These are phyloP conservation scores for Cucumis melo DNA, from an alignment of 306 rosid species.

Conservation along the genomic window DNA sequence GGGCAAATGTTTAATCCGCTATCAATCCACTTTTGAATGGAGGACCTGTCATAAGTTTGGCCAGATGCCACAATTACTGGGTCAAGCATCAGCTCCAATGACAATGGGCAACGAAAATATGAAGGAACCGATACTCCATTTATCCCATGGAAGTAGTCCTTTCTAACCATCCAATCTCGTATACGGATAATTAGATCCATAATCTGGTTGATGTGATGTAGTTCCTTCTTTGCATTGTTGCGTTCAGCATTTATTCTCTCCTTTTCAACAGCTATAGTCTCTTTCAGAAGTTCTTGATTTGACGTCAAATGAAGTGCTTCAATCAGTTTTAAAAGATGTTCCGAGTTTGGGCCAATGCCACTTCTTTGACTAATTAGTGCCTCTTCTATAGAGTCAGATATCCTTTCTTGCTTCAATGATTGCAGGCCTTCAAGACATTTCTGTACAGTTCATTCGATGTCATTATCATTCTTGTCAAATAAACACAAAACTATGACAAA, in stretches of 20 bases:
- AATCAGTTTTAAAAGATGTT: constrained; percentile 40
- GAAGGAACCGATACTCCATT: constrained; percentile 50
- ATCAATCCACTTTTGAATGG: constrained; percentile 83
- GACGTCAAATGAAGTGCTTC: constrained; percentile 49
- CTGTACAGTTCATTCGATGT: constrained; percentile 34
- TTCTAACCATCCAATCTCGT: constrained; percentile 50
- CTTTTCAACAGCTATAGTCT: constrained; percentile 71
- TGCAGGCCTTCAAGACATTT: constrained; percentile 51
- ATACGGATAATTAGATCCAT: constrained; percentile 49
- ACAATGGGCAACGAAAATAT: constrained; percentile 80
- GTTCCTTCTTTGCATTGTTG: constrained; percentile 33
- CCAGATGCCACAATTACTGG: constrained; percentile 95
- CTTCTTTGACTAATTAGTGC: constrained; percentile 43
- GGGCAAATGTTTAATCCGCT: constrained; percentile 72
- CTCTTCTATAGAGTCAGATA: constrained; percentile 49
- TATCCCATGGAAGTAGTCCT: constrained; percentile 24
- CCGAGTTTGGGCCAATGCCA: constrained; percentile 27
- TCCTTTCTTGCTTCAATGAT: constrained; percentile 46
- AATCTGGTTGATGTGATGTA: constrained; percentile 39
- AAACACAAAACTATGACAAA: not conserved
- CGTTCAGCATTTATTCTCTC: constrained; percentile 50
- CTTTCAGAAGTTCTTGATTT: constrained; percentile 67
- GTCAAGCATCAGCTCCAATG: constrained; percentile 75
- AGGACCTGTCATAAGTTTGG: constrained; percentile 69
- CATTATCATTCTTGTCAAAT: constrained; percentile 4